Evolutionary conservation across 2,329 filamentous ascomycete genomes (phyloP).

Genomic region (Pseudocercospora pini-densiflorae): DNA sequence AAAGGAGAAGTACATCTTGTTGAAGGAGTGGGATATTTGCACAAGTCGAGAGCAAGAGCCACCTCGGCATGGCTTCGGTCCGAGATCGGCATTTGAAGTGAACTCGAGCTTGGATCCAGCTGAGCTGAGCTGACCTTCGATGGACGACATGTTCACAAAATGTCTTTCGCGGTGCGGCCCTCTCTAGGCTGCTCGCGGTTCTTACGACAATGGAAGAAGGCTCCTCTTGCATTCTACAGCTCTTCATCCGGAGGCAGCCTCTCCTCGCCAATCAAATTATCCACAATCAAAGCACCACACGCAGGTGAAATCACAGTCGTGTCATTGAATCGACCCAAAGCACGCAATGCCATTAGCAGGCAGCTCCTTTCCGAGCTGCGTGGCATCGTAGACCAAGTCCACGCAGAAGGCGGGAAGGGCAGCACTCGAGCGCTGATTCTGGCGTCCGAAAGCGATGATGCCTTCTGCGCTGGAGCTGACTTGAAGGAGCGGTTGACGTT

Average conservation of each 20-base stretch:
- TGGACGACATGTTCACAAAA: neutral
- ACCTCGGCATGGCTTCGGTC: too few species aligned
- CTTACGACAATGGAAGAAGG: conserved; percentile 19
- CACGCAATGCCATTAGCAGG: conserved; percentile 89
- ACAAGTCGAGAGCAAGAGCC: too few species aligned
- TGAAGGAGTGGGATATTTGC: too few species aligned
- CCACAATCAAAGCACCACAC: conserved; percentile 75
- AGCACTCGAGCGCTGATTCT: conserved; percentile 80
- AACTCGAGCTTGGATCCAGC: too few species aligned
- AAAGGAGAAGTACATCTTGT: too few species aligned
- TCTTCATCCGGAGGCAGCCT: conserved; percentile 28
- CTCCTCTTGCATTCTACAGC: conserved; percentile 17
- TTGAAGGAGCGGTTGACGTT: conserved; percentile 85
- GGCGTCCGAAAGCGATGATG: conserved; percentile 80
- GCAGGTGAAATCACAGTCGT: conserved; percentile 86
- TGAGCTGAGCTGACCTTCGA: neutral
- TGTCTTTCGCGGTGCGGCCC: neutral
- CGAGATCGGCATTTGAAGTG: too few species aligned
- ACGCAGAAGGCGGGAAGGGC: conserved; percentile 59
- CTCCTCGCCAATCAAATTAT: conserved; percentile 63
- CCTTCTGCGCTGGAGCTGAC: conserved; percentile 94
- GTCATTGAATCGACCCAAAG: conserved; percentile 80
- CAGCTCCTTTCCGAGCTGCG: conserved; percentile 74
- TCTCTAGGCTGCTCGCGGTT: neutral
- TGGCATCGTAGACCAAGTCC: conserved; percentile 73